Conservation (phyloP, 495 filamentous ascomycete genomes). For the Thermothielavioides terrestris region DNA sequence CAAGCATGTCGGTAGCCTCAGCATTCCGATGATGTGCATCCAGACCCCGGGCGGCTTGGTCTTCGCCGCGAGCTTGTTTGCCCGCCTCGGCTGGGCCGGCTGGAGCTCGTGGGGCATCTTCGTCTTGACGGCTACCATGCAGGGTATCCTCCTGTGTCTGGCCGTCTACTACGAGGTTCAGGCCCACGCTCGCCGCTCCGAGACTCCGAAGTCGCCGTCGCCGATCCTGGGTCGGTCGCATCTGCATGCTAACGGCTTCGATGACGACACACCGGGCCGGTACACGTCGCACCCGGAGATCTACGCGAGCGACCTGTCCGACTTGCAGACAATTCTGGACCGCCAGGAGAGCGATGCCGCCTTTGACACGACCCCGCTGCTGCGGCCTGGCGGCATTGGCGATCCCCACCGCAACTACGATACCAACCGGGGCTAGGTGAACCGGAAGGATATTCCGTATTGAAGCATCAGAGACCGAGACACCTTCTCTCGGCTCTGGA, state of each 20-base stretch:
- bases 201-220: slow-evolving; percentile 8
- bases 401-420: slow-evolving; percentile 21
- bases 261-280: slow-evolving; percentile 27
- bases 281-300: slow-evolving; percentile 33
- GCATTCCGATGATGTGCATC: slow-evolving; percentile 97
- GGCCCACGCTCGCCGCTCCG: slow-evolving; percentile 5
- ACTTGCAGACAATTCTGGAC: slow-evolving; percentile 32
- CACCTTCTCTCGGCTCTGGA: background rate
- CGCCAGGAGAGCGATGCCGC: slow-evolving; percentile 34
- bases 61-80: slow-evolving; percentile 77
- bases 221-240: slow-evolving; percentile 10
- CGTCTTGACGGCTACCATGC: slow-evolving; percentile 74
- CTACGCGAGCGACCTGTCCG: slow-evolving; percentile 33
- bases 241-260: slow-evolving; percentile 24
- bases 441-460: slow-evolving; percentile 12
- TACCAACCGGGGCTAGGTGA: slow-evolving; percentile 17
- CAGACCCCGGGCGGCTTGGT: slow-evolving; percentile 88
- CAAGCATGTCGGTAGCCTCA: slow-evolving; percentile 77
- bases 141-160: slow-evolving; percentile 74
- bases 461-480: background rate
- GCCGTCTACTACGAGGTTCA: slow-evolving; percentile 64
- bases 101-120: slow-evolving; percentile 96
- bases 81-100: slow-evolving; percentile 66
- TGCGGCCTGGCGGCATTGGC: slow-evolving; percentile 32
- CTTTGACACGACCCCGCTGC: slow-evolving; percentile 36